Percentiles rank a stretch among this genome's conserved stretches.
These are phyloP conservation scores for Candida krabiensis DNA, from an alignment of 805 yeast genomes.

Conservation along the genomic window DNA sequence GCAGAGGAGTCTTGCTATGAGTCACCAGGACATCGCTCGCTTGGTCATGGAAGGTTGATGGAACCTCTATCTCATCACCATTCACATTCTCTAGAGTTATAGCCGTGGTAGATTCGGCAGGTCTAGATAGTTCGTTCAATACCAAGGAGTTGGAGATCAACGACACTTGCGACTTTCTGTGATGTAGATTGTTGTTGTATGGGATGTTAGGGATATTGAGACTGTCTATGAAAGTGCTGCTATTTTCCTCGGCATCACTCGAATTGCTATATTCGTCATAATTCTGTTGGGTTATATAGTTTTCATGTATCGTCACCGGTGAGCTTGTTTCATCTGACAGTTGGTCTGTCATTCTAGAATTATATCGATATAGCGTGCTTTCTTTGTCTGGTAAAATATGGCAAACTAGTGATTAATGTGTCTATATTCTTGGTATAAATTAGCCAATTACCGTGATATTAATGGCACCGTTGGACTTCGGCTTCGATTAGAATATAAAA, in stretches of 20 bases:
- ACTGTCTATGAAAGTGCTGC: neutral
- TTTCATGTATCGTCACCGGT: slow-evolving; percentile 25
- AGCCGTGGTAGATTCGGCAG: slow-evolving; percentile 35
- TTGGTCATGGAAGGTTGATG: neutral
- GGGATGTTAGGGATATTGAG: neutral
- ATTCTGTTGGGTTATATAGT: slow-evolving; percentile 20
- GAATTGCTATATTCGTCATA: slow-evolving; percentile 7
- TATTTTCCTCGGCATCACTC: slow-evolving; percentile 6
- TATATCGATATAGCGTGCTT: too few species aligned
- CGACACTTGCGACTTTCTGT: slow-evolving; percentile 22
- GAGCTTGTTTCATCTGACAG: slow-evolving; percentile 7
- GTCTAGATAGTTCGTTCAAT: slow-evolving; percentile 17
- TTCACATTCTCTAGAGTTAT: slow-evolving; percentile 24
- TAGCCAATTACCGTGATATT: too few species aligned
- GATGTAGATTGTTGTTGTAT: slow-evolving; percentile 4
- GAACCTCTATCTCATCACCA: slow-evolving; percentile 8
- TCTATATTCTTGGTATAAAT: too few species aligned
- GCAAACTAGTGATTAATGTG: too few species aligned
- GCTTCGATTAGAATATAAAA: too few species aligned
- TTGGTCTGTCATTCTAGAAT: slow-evolving; percentile 8
- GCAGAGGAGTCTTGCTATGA: slow-evolving; percentile 1
- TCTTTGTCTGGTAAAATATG: too few species aligned
- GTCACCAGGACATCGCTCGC: neutral
- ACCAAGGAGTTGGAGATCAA: slow-evolving; percentile 19
- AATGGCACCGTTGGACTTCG: too few species aligned